Percentiles rank a stretch among this genome's conserved stretches.
Evolutionary conservation across 2,329 filamentous ascomycete species (phyloP).

Genomic region (Hypoxylon sp.): DNA sequence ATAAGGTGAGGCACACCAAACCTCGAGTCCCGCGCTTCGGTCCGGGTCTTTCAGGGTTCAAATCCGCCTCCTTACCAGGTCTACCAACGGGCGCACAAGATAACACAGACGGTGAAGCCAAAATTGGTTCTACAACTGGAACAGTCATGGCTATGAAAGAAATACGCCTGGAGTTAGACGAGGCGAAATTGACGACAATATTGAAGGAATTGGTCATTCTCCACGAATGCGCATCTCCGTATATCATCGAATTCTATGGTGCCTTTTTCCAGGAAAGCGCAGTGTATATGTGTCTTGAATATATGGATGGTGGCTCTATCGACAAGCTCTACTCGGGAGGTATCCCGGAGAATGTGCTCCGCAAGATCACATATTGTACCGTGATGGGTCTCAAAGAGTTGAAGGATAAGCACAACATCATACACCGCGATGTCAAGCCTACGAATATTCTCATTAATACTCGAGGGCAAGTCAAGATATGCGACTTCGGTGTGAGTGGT

Average conservation of each 20-base stretch:
- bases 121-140: constrained; percentile 70
- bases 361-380: constrained; percentile 91
- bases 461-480: constrained; percentile 94
- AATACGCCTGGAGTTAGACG: constrained; percentile 93
- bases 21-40: constrained; percentile 71
- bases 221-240: constrained; percentile 93
- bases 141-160: constrained; percentile 99
- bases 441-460: constrained; percentile 98
- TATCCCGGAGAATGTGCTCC: constrained; percentile 87
- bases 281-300: constrained; percentile 99
- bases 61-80: constrained; percentile 58
- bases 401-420: constrained; percentile 99
- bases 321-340: constrained; percentile 95
- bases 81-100: constrained; percentile 54
- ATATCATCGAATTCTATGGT: constrained; percentile 98
- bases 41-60: constrained; percentile 68
- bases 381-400: constrained; percentile 91
- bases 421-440: constrained; percentile 97
- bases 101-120: constrained; percentile 50
- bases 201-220: constrained; percentile 98
- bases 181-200: constrained; percentile 96
- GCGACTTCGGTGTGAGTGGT: constrained; percentile 97
- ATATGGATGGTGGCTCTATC: constrained; percentile 98
- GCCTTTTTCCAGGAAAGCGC: constrained; percentile 99
- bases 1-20: constrained; percentile 91